A percentile compares a stretch with the other conserved stretches of the same genome.
These are phyloP conservation scores for Royoungia palumana DNA, from an alignment of 768 basidiomycete species.

Conservation along the genomic window DNA sequence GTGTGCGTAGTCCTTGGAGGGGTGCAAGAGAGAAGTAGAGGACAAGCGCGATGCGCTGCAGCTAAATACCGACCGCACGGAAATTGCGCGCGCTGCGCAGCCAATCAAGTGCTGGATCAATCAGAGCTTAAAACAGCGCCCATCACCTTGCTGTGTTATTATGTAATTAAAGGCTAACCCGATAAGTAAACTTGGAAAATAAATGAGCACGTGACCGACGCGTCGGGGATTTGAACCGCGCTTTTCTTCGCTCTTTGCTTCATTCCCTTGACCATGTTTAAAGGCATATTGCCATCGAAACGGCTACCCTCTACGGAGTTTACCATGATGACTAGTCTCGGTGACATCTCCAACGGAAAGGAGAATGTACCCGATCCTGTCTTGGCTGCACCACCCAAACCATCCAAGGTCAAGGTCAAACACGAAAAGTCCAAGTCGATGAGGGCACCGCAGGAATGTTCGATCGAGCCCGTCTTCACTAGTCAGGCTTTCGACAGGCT, in stretches of 20 bases:
- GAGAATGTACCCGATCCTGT: conserved; percentile 60
- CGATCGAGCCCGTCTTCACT: conserved; percentile 40
- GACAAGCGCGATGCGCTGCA: neutral
- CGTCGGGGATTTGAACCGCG: conserved; percentile 33
- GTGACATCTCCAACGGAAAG: conserved; percentile 54
- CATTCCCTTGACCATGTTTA: conserved; percentile 57
- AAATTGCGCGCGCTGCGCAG: conserved; percentile 21
- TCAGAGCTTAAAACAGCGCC: conserved; percentile 12
- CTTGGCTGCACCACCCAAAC: conserved; percentile 31
- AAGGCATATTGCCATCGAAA: conserved; percentile 70
- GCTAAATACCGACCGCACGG: conserved; percentile 32
- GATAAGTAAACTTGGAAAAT: conserved; percentile 19
- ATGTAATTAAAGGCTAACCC: conserved; percentile 9
- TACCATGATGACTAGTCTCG: conserved; percentile 60
- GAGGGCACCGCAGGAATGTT: conserved; percentile 41
- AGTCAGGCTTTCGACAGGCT: conserved; percentile 78
- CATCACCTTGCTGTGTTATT: conserved; percentile 11
- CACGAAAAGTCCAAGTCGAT: conserved; percentile 45
- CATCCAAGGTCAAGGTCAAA: conserved; percentile 23
- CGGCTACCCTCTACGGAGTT: conserved; percentile 67
- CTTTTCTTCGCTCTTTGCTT: neutral
- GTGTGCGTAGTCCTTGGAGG: neutral
- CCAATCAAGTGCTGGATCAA: conserved; percentile 22
- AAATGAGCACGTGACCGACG: conserved; percentile 33
- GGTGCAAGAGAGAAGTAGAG: neutral